These are phyloP conservation scores for Fistulina hepatica DNA, from an alignment of 1,284 basidiomycete genomes.

Conservation along the genomic window DNA sequence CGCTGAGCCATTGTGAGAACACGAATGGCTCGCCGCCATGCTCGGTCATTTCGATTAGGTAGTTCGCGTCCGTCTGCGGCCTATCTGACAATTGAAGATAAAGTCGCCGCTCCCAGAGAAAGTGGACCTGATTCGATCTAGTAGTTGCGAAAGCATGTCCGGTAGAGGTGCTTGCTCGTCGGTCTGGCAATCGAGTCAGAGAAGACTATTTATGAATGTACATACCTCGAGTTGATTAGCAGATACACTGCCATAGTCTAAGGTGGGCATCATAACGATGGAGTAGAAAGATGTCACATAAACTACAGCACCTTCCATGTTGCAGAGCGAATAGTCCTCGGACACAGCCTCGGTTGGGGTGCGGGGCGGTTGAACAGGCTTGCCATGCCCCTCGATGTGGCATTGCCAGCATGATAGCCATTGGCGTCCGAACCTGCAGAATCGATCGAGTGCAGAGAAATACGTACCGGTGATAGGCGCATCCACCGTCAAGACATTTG, in stretches of 20 bases:
- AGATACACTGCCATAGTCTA: constrained; percentile 90
- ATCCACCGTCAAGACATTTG: constrained; percentile 12
- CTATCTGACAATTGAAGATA: constrained; percentile 84
- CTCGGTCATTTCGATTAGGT: constrained; percentile 73
- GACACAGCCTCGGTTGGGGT: no score
- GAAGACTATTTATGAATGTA: constrained; percentile 5
- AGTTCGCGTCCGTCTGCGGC: constrained; percentile 82
- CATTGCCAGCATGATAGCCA: no score
- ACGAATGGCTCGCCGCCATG: constrained; percentile 32
- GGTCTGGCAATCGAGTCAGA: constrained; percentile 43
- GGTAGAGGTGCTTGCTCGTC: constrained; percentile 95
- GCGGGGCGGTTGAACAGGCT: no score
- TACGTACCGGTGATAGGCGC: constrained; percentile 13
- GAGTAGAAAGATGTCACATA: constrained; percentile 2
- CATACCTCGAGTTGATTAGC: constrained; percentile 74
- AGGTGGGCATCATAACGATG: constrained; percentile 6
- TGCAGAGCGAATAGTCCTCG: constrained; percentile 72
- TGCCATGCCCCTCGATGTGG: no score
- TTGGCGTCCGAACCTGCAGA: no score
- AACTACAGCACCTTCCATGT: constrained; percentile 70
- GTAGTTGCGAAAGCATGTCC: constrained; percentile 67
- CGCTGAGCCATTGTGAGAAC: constrained; percentile 77
- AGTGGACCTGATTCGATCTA: constrained; percentile 61
- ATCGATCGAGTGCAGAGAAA: no score
- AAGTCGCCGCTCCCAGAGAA: constrained; percentile 64